A percentile compares a stretch with the other conserved stretches of the same genome.
Evolutionary conservation across 2,329 filamentous ascomycete genomes (phyloP).

Genomic region (Alternaria brassicicola): DNA sequence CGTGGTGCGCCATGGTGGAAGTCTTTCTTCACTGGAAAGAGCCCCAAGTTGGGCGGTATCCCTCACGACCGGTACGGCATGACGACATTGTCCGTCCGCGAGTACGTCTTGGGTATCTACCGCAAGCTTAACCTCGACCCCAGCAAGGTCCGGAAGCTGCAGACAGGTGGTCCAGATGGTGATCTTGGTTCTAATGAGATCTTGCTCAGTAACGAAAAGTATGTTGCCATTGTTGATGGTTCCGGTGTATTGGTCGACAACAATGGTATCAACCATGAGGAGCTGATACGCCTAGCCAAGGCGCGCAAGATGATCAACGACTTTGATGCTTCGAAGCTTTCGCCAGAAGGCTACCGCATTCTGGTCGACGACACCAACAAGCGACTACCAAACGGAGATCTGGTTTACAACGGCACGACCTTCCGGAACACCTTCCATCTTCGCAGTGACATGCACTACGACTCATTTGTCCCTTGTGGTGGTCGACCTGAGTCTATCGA

Average conservation of each 20-base stretch:
- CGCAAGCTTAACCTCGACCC: conserved; percentile 92
- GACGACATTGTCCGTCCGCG: conserved; percentile 94
- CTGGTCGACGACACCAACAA: conserved; percentile 90
- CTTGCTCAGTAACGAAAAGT: conserved; percentile 92
- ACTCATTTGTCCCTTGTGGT: conserved; percentile 94
- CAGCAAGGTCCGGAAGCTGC: conserved; percentile 85
- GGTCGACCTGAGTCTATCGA: conserved; percentile 97
- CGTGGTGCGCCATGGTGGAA: conserved; percentile 98
- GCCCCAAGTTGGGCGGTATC: conserved; percentile 92
- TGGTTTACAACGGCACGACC: conserved; percentile 85
- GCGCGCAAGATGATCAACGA: conserved; percentile 86
- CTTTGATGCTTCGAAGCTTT: conserved; percentile 85
- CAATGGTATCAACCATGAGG: conserved; percentile 81
- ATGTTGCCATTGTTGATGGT: conserved; percentile 93
- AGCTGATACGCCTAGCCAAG: conserved; percentile 84
- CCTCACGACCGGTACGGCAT: conserved; percentile 96
- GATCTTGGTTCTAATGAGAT: conserved; percentile 99
- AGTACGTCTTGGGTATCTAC: conserved; percentile 97
- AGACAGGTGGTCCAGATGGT: conserved; percentile 95
- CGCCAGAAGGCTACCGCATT: conserved; percentile 85
- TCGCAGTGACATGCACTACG: conserved; percentile 73
- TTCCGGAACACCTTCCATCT: conserved; percentile 99
- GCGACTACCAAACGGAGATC: conserved; percentile 84
- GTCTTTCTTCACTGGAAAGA: conserved; percentile 99
- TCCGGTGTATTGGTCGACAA: conserved; percentile 94